Percentiles rank a stretch among this genome's conserved stretches.
These are phyloP conservation scores for Calonectria crousiana DNA, from an alignment of 2,329 filamentous ascomycete genomes.

Conservation along the genomic window DNA sequence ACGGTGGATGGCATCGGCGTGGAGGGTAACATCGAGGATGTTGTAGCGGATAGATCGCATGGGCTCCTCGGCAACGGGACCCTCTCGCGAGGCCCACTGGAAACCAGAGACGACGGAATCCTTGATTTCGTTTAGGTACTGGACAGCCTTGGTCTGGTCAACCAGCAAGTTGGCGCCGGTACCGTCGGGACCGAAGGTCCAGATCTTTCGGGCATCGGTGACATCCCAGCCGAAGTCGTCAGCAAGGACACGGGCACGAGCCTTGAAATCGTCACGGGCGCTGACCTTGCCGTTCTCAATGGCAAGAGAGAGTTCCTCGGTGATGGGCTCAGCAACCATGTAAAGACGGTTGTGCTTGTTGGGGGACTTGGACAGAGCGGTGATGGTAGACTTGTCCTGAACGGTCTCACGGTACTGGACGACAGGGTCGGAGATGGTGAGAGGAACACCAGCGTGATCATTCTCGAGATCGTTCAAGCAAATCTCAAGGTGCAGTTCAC, in stretches of 20 bases:
- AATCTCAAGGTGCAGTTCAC: conserved; percentile 99
- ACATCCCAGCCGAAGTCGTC: conserved; percentile 99
- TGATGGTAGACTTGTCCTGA: conserved; percentile 85
- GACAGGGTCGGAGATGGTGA: conserved; percentile 97
- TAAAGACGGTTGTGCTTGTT: conserved; percentile 99
- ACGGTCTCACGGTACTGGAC: conserved; percentile 99
- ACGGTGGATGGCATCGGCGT: conserved; percentile 99
- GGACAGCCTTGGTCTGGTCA: conserved; percentile 99
- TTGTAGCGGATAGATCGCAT: conserved; percentile 98
- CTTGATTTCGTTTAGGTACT: conserved; percentile 99
- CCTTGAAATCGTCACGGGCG: conserved; percentile 99
- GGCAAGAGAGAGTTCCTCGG: conserved; percentile 89
- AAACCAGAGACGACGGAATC: conserved; percentile 99
- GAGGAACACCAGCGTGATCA: conserved; percentile 98
- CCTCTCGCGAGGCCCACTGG: conserved; percentile 99
- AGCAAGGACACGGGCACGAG: conserved; percentile 93
- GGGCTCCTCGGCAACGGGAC: conserved; percentile 97
- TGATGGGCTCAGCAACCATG: conserved; percentile 90
- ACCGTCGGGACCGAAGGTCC: conserved; percentile 99
- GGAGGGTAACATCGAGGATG: conserved; percentile 98
- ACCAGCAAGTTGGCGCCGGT: conserved; percentile 98
- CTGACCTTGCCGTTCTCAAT: conserved; percentile 94
- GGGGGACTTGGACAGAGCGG: conserved; percentile 98
- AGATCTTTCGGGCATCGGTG: conserved; percentile 99
- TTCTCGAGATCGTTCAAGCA: conserved; percentile 99